Percentiles rank a stretch among this genome's conserved stretches.
Evolutionary conservation across 257 asterid genomes (phyloP).

Genomic region (Gentiana macrophylla): DNA sequence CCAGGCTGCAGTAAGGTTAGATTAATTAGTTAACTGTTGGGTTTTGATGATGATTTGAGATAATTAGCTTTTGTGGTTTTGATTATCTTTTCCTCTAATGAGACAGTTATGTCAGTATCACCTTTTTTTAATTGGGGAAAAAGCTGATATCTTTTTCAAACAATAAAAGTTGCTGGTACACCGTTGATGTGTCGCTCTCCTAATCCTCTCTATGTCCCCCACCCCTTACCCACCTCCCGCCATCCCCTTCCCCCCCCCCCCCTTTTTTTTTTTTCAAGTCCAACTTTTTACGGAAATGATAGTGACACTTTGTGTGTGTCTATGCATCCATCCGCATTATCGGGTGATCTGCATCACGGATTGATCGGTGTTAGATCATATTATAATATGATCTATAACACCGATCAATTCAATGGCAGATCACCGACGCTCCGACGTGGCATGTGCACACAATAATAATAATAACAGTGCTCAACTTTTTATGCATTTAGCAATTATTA

Average conservation of each 20-base stretch:
- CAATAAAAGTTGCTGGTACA: constrained; percentile 37
- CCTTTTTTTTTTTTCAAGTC: background rate
- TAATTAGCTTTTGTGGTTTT: constrained; percentile 9
- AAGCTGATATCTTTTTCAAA: constrained; percentile 40
- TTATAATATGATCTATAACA: too few relatives aligned
- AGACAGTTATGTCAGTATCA: constrained; percentile 32
- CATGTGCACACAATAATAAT: too few relatives aligned
- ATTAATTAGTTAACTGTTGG: constrained; percentile 18
- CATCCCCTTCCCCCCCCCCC: constrained; percentile 38
- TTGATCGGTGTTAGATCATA: too few relatives aligned
- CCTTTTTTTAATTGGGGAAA: constrained; percentile 46
- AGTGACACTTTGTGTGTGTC: too few relatives aligned
- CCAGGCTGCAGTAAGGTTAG: constrained; percentile 98
- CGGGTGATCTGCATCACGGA: too few relatives aligned
- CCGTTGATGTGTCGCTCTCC: constrained; percentile 44
- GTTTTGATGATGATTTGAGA: constrained; percentile 12
- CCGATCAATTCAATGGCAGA: too few relatives aligned
- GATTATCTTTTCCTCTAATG: constrained; percentile 16
- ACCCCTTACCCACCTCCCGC: background rate
- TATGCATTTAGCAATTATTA: too few relatives aligned
- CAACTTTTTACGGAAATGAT: too few relatives aligned
- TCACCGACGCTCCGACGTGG: too few relatives aligned
- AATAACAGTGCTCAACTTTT: too few relatives aligned
- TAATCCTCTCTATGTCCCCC: constrained; percentile 26
- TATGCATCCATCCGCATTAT: too few relatives aligned